phyloP scores from a whole-genome alignment of 2,329 filamentous ascomycete species.

The Exutisphaerella laricina region DNA sequence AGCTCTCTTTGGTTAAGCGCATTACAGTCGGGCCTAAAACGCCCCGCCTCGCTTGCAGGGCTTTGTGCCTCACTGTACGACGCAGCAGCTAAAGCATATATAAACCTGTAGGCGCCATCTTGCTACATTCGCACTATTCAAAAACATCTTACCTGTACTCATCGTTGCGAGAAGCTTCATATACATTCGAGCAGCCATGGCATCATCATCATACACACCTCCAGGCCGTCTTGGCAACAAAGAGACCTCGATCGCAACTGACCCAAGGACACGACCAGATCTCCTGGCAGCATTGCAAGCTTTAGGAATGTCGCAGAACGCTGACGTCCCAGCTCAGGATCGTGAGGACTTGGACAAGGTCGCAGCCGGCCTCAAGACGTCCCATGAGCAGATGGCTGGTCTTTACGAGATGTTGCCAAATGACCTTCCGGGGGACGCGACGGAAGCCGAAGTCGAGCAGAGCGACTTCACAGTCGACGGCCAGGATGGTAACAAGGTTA shows the following conservation, averaged over 20 bases:
- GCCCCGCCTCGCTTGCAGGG: no score
- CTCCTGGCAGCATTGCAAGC: conserved; percentile 10
- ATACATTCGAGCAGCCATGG: no score
- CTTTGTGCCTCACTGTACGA: no score
- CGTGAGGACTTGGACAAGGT: conserved; percentile 1
- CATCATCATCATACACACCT: conserved; percentile 12
- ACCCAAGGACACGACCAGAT: conserved; percentile 23
- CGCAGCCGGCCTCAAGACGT: background rate
- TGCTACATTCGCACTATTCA: no score
- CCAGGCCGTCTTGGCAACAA: conserved; percentile 25
- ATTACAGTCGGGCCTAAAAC: no score
- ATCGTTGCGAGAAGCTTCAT: no score
- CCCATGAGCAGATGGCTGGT: conserved; percentile 35
- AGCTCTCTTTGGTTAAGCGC: no score
- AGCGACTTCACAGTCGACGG: conserved; percentile 17
- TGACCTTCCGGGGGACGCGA: conserved; percentile 17
- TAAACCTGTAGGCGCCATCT: no score
- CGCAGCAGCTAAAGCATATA: no score
- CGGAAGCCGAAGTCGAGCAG: conserved; percentile 16
- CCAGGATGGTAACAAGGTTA: conserved; percentile 23
- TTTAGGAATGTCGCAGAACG: conserved; percentile 8
- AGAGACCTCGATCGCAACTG: conserved; percentile 14
- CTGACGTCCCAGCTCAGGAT: conserved; percentile 1
- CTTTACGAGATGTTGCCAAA: conserved; percentile 85
- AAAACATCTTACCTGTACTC: no score